These are phyloP conservation scores for Phaseolus lunatus DNA, from an alignment of 306 rosid species.

Conservation along the genomic window DNA sequence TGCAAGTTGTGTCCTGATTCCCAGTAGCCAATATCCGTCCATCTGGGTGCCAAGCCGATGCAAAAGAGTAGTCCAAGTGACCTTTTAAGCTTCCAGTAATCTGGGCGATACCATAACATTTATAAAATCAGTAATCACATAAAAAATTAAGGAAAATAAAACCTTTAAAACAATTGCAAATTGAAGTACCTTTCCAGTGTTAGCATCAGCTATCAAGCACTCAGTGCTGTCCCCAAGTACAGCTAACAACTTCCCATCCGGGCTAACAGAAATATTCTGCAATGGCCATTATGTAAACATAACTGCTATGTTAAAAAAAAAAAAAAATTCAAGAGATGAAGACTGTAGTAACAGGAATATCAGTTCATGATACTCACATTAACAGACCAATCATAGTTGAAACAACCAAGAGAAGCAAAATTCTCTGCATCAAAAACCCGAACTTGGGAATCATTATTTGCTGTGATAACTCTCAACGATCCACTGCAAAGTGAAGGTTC, in stretches of 20 bases:
- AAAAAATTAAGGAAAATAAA: neutral
- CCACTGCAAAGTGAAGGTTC: constrained; percentile 64
- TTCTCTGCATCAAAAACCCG: constrained; percentile 71
- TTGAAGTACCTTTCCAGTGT: constrained; percentile 67
- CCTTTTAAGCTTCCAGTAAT: constrained; percentile 72
- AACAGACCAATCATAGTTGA: constrained; percentile 89
- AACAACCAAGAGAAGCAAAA: constrained; percentile 68
- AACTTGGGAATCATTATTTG: constrained; percentile 89
- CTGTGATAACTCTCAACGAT: constrained; percentile 69
- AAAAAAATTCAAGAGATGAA: neutral
- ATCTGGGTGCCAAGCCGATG: constrained; percentile 98
- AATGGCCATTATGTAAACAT: constrained; percentile 16
- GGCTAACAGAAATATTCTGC: constrained; percentile 82
- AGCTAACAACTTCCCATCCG: constrained; percentile 82
- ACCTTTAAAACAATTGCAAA: constrained; percentile 2
- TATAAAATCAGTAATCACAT: constrained; percentile 3
- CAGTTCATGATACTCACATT: constrained; percentile 70
- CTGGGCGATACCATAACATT: constrained; percentile 44
- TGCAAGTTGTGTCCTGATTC: constrained; percentile 94
- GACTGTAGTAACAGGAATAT: constrained; percentile 9
- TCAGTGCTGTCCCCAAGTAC: constrained; percentile 89
- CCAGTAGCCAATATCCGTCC: constrained; percentile 89
- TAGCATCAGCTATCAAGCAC: constrained; percentile 78
- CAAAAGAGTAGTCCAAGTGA: constrained; percentile 87
- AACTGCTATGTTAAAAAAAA: constrained; percentile 4